phyloP scores from a whole-genome alignment of 2,329 filamentous ascomycete species.

The Penicillium sp. region DNA sequence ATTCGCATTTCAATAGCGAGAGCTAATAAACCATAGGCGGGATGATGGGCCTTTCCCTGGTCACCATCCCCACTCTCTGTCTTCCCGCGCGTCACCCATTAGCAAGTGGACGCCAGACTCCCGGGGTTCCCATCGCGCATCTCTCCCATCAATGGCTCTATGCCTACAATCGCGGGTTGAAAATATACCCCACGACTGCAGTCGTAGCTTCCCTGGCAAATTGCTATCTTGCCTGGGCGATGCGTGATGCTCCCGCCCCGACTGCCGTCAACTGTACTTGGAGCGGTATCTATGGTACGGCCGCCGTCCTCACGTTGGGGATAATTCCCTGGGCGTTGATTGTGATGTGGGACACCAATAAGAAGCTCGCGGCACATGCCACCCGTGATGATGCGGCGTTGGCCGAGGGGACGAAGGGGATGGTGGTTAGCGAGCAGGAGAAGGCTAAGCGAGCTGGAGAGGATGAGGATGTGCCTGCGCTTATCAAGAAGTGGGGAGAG shows the following conservation, averaged over 20 bases:
- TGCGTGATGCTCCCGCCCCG: conserved; percentile 10
- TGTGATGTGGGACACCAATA: conserved; percentile 27
- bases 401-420: conserved; percentile 20
- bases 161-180: conserved; percentile 49
- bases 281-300: conserved; percentile 20
- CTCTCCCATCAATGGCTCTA: conserved; percentile 30
- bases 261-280: conserved; percentile 8
- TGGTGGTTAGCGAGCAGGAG: conserved; percentile 19
- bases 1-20: background rate
- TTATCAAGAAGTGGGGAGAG: conserved; percentile 21
- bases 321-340: conserved; percentile 28
- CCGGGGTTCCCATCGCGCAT: conserved; percentile 22
- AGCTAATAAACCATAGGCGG: conserved; percentile 17
- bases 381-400: conserved; percentile 21
- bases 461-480: conserved; percentile 15
- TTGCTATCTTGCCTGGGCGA: conserved; percentile 33
- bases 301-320: conserved; percentile 20
- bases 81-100: conserved; percentile 16
- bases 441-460: conserved; percentile 17
- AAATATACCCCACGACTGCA: conserved; percentile 49
- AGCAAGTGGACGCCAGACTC: conserved; percentile 2
- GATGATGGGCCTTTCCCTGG: conserved; percentile 22
- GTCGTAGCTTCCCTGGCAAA: conserved; percentile 53
- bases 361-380: conserved; percentile 23
- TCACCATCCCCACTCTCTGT: conserved; percentile 20